phyloP scores from a whole-genome alignment of 2,329 filamentous ascomycete species.

The Sclerotinia trifoliorum region DNA sequence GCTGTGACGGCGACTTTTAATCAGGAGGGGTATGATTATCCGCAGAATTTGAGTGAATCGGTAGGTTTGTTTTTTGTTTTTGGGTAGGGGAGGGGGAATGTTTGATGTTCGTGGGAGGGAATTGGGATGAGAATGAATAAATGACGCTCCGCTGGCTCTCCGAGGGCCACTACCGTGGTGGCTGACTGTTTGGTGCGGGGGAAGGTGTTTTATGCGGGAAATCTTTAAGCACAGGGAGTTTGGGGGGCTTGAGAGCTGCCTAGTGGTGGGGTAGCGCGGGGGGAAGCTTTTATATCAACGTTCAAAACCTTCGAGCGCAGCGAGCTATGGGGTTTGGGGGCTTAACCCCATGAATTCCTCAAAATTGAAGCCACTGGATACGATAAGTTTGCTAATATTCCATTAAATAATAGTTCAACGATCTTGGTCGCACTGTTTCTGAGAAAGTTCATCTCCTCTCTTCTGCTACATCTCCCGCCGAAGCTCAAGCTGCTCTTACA shows the following conservation, averaged over 20 bases:
- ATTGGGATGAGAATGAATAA: background rate
- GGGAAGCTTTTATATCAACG: no score
- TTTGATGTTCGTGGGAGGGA: no score
- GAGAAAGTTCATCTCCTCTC: conserved; percentile 94
- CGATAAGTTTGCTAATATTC: conserved; percentile 4
- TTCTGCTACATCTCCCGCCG: conserved; percentile 78
- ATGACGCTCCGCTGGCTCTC: conserved; percentile 3
- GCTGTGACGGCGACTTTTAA: conserved; percentile 94
- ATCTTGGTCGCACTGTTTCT: conserved; percentile 90
- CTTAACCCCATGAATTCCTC: background rate
- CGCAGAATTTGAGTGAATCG: conserved; percentile 72
- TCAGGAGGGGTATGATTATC: conserved; percentile 88
- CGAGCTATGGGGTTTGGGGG: background rate
- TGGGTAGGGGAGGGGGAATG: no score
- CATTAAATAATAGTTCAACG: conserved; percentile 60
- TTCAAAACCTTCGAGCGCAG: background rate
- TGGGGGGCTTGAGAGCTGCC: background rate
- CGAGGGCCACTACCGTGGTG: background rate
- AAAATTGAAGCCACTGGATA: background rate
- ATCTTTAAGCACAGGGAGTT: background rate
- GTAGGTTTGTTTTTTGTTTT: background rate
- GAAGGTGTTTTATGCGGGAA: background rate
- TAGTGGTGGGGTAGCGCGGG: no score
- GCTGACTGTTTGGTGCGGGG: background rate
- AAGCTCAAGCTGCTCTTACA: conserved; percentile 91